These are phyloP conservation scores for Cryptosporidium ubiquitum DNA, from an alignment of 169 alveolate species.

Conservation along the genomic window DNA sequence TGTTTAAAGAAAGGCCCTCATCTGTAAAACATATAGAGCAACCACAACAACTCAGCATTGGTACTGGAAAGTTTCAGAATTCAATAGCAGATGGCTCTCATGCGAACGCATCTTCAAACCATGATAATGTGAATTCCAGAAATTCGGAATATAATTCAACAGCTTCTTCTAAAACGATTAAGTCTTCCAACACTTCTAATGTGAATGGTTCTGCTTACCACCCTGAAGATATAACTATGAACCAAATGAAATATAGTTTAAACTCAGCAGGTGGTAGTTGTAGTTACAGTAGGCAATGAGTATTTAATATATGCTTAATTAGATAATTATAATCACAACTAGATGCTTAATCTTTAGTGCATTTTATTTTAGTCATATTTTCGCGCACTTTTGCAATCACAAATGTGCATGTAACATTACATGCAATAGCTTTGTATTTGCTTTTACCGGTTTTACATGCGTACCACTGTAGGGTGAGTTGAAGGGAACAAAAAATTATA, in stretches of 20 bases:
- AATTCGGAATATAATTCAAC: conserved; percentile 34
- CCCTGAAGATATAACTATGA: conserved; percentile 30
- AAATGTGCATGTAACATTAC: background rate
- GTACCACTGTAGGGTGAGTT: background rate
- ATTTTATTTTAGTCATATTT: background rate
- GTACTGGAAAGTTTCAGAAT: background rate
- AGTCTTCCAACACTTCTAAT: conserved; percentile 11
- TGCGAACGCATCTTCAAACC: background rate
- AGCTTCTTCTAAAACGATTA: conserved; percentile 42
- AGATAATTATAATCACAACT: background rate
- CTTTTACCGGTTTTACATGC: background rate
- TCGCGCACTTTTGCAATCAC: background rate
- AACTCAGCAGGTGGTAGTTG: conserved; percentile 5
- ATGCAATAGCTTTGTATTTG: background rate
- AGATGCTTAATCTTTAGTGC: background rate
- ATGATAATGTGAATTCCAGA: conserved; percentile 23
- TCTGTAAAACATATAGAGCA: conserved; percentile 14
- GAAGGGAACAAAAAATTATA: conserved; percentile 13
- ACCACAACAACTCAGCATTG: conserved; percentile 2
- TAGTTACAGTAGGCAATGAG: background rate
- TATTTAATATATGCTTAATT: background rate
- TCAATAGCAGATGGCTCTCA: background rate
- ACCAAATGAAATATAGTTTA: background rate
- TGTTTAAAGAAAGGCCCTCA: conserved; percentile 49
- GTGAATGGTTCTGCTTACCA: background rate